These are phyloP conservation scores for Euphorbia tirucalli DNA, from an alignment of 345 rosid species.

Conservation along the genomic window DNA sequence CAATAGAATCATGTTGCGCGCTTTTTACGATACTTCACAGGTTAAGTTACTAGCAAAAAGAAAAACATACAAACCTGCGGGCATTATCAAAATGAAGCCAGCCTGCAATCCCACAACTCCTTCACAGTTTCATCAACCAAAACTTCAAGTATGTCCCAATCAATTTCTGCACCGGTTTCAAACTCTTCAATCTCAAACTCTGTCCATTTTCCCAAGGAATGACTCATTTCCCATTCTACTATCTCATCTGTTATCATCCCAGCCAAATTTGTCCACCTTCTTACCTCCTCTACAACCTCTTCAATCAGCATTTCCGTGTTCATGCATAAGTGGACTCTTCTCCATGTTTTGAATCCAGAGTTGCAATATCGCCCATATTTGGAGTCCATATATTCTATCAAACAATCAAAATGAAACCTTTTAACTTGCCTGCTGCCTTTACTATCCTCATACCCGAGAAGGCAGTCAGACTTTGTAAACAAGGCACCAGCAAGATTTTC, in stretches of 20 bases:
- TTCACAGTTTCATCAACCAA: constrained; percentile 56
- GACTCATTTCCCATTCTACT: constrained; percentile 58
- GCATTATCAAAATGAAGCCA: constrained; percentile 4
- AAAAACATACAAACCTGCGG: background rate
- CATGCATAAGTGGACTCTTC: constrained; percentile 33
- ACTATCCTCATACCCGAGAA: constrained; percentile 37
- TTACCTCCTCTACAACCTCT: constrained; percentile 56
- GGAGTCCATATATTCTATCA: constrained; percentile 65
- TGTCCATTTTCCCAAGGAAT: constrained; percentile 64
- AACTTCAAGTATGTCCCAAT: constrained; percentile 45
- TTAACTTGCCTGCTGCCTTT: constrained; percentile 40
- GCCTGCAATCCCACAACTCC: constrained; percentile 35
- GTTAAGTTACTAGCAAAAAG: background rate
- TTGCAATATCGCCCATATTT: constrained; percentile 36
- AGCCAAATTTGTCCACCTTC: constrained; percentile 52
- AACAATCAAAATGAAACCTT: constrained; percentile 61
- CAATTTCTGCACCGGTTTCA: constrained; percentile 59
- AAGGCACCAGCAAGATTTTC: constrained; percentile 46
- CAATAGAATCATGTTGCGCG: background rate
- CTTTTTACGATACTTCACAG: background rate
- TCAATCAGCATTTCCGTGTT: constrained; percentile 40
- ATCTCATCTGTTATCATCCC: constrained; percentile 55
- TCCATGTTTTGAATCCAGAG: constrained; percentile 49
- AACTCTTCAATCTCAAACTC: constrained; percentile 56
- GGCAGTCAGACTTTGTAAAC: constrained; percentile 26